A percentile compares a stretch with the other conserved stretches of the same genome.
phyloP scores from a whole-genome alignment of 352 stramenopile genomes.

The Pythium pectinolyticum region DNA sequence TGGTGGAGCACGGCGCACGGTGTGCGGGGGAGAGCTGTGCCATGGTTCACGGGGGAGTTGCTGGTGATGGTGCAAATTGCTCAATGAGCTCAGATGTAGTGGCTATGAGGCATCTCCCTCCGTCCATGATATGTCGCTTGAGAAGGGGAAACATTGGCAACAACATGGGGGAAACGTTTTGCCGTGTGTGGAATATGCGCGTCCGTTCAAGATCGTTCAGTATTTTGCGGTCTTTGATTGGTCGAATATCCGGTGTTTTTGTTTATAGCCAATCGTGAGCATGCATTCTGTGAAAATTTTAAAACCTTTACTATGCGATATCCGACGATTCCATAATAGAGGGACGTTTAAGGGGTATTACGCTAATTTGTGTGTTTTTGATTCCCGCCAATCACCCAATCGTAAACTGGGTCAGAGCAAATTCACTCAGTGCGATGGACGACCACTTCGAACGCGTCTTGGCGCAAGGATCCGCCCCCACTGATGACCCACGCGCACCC shows the following conservation, averaged over 20 bases:
- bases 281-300: background rate
- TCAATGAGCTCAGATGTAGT: conserved; percentile 15
- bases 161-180: too few species aligned
- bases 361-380: background rate
- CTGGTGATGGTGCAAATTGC: background rate
- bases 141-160: too few species aligned
- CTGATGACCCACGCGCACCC: background rate
- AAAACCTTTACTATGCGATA: background rate
- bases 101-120: too few species aligned
- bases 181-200: conserved; percentile 3
- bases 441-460: conserved; percentile 67
- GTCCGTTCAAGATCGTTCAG: conserved; percentile 27
- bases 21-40: conserved; percentile 19
- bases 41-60: conserved; percentile 15
- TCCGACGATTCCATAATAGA: background rate
- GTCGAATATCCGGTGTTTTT: too few species aligned
- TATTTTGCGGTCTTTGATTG: background rate
- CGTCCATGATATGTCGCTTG: too few species aligned
- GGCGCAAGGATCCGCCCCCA: conserved; percentile 12
- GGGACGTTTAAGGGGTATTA: background rate
- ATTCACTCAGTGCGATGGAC: conserved; percentile 35
- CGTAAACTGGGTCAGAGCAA: background rate
- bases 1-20: conserved; percentile 8
- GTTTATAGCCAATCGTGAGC: background rate
- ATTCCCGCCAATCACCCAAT: background rate